Percentiles rank a stretch among this genome's conserved stretches.
Conservation (phyloP, 2,329 filamentous ascomycete genomes). For the Xylariales sp. region DNA sequence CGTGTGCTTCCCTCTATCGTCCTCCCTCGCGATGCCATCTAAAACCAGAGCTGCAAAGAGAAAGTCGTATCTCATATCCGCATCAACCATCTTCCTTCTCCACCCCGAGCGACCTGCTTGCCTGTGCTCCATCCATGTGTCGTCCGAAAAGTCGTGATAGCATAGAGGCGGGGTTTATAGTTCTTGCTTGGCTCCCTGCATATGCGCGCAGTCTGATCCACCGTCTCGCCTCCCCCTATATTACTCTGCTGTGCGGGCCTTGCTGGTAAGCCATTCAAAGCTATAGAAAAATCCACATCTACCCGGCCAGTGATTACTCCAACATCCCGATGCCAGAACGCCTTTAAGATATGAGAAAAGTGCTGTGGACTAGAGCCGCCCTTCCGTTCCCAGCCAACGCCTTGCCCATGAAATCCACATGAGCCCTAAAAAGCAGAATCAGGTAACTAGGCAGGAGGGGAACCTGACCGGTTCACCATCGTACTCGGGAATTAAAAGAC, state of each 20-base stretch:
- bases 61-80: conserved; percentile 26
- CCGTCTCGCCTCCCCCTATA: conserved; percentile 23
- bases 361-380: conserved; percentile 24
- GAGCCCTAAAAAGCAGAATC: conserved; percentile 29
- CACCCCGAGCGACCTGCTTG: conserved; percentile 23
- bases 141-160: conserved; percentile 20
- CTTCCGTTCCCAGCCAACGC: conserved; percentile 39
- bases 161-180: conserved; percentile 27
- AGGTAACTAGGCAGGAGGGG: conserved; percentile 32
- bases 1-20: conserved; percentile 25
- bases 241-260: conserved; percentile 17
- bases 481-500: conserved; percentile 15
- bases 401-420: conserved; percentile 38
- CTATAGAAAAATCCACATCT: conserved; percentile 12
- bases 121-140: conserved; percentile 21
- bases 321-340: conserved; percentile 20
- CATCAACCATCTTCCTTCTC: conserved; percentile 17
- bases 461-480: conserved; percentile 3
- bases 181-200: conserved; percentile 31
- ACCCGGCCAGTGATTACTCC: conserved; percentile 12
- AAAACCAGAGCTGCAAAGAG: conserved; percentile 1
- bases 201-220: conserved; percentile 32
- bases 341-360: conserved; percentile 20
- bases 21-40: conserved; percentile 19
- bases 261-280: conserved; percentile 15